Evolutionary conservation across 257 asterid species (phyloP).

Genomic region (Nicotiana obtusifolia): DNA sequence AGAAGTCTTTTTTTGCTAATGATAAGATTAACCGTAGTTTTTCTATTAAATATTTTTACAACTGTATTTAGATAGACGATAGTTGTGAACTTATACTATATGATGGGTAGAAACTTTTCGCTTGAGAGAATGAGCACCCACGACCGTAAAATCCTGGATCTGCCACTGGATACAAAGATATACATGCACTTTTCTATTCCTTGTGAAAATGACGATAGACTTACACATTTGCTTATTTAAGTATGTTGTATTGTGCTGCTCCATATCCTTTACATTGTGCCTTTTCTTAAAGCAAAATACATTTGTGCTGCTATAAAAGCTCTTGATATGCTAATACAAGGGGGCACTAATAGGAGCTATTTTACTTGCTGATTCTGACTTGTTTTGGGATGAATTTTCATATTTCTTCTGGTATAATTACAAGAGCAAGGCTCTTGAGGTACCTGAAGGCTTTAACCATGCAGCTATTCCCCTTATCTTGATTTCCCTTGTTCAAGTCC

Average conservation of each 20-base stretch:
- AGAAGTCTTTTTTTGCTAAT: no score
- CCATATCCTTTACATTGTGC: not conserved
- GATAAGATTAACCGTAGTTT: no score
- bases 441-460: not conserved
- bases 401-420: not conserved
- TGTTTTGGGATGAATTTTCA: not conserved
- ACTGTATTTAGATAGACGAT: no score
- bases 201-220: not conserved
- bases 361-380: not conserved
- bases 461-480: not conserved
- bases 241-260: not conserved
- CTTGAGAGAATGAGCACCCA: no score
- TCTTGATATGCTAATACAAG: not conserved
- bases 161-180: not conserved
- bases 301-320: not conserved
- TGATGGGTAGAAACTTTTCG: no score
- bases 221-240: not conserved
- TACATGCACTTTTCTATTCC: slow-evolving; percentile 3
- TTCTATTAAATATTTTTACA: no score
- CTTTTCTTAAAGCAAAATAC: not conserved
- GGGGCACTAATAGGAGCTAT: not conserved
- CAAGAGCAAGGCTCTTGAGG: not conserved
- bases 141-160: no score
- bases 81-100: no score
- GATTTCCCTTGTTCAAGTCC: not conserved